phyloP scores from a whole-genome alignment of 495 filamentous ascomycete species.

The Durotheca rogersii region DNA sequence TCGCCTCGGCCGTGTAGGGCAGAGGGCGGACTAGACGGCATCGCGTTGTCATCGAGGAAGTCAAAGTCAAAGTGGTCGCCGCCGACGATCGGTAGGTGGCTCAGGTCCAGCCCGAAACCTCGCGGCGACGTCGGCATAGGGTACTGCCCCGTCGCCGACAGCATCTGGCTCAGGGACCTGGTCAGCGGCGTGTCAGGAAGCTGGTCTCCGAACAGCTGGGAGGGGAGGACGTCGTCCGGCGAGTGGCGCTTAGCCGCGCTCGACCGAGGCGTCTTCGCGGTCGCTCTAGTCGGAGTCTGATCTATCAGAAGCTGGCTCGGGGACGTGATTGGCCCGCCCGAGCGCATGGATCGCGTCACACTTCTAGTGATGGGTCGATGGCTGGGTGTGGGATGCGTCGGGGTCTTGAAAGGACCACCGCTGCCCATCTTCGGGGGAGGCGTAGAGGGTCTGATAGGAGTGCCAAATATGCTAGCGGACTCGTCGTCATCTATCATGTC shows the following conservation, averaged over 20 bases:
- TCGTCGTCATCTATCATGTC: slow-evolving; percentile 44
- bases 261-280: slow-evolving; percentile 41
- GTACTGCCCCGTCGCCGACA: slow-evolving; percentile 56
- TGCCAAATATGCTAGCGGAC: slow-evolving; percentile 60
- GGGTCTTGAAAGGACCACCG: slow-evolving; percentile 55
- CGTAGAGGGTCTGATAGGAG: slow-evolving; percentile 57
- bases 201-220: slow-evolving; percentile 34
- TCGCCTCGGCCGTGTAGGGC: slow-evolving; percentile 15
- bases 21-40: slow-evolving; percentile 59
- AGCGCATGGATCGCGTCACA: slow-evolving; percentile 53
- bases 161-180: slow-evolving; percentile 57
- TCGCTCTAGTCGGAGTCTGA: slow-evolving; percentile 47
- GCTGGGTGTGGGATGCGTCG: slow-evolving; percentile 56
- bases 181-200: slow-evolving; percentile 59
- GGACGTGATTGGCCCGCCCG: slow-evolving; percentile 39
- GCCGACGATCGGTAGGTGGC: slow-evolving; percentile 35
- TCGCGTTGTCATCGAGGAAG: slow-evolving; percentile 50
- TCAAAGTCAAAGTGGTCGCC: slow-evolving; percentile 44
- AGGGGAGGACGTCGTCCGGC: slow-evolving; percentile 40
- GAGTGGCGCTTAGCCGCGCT: slow-evolving; percentile 26
- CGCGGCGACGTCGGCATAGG: slow-evolving; percentile 41
- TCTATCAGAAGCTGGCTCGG: slow-evolving; percentile 39
- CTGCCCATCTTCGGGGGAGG: slow-evolving; percentile 57
- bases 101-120: slow-evolving; percentile 40
- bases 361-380: slow-evolving; percentile 59